These are phyloP conservation scores for Penicillium janthinellum DNA, from an alignment of 2,329 filamentous ascomycete species.

Conservation along the genomic window DNA sequence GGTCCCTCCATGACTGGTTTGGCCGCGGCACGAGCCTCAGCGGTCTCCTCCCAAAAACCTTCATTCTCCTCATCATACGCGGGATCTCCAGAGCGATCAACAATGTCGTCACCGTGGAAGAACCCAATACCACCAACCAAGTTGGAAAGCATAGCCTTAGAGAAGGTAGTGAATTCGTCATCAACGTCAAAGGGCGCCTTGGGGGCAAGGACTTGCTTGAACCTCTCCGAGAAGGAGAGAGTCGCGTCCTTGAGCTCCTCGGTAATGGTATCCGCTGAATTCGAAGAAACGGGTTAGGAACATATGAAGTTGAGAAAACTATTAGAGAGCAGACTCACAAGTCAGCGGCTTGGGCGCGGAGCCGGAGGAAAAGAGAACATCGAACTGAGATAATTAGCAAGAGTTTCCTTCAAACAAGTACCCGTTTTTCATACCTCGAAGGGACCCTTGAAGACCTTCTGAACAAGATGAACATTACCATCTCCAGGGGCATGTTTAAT, in stretches of 20 bases:
- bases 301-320: not conserved
- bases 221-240: conserved; percentile 72
- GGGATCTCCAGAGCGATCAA: conserved; percentile 86
- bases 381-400: conserved; percentile 61
- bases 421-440: conserved; percentile 61
- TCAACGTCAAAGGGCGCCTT: conserved; percentile 73
- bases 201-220: conserved; percentile 70
- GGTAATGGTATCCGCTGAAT: conserved; percentile 63
- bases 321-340: conserved; percentile 39
- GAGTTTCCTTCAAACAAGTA: not conserved
- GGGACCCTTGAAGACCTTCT: conserved; percentile 85
- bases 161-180: conserved; percentile 72
- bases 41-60: conserved; percentile 92
- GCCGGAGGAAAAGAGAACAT: conserved; percentile 82
- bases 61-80: conserved; percentile 96
- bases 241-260: conserved; percentile 68
- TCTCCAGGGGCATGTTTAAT: conserved; percentile 60
- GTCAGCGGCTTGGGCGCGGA: conserved; percentile 61
- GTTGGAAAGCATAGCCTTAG: conserved; percentile 90
- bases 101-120: conserved; percentile 84
- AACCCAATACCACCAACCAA: conserved; percentile 92
- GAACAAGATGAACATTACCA: conserved; percentile 84
- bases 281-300: not conserved
- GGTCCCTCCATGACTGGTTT: conserved; percentile 75
- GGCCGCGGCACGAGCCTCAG: conserved; percentile 71